Percentiles rank a stretch among this genome's conserved stretches.
phyloP scores from a whole-genome alignment of 2,329 filamentous ascomycete genomes.

The Acrocalymma vagum region DNA sequence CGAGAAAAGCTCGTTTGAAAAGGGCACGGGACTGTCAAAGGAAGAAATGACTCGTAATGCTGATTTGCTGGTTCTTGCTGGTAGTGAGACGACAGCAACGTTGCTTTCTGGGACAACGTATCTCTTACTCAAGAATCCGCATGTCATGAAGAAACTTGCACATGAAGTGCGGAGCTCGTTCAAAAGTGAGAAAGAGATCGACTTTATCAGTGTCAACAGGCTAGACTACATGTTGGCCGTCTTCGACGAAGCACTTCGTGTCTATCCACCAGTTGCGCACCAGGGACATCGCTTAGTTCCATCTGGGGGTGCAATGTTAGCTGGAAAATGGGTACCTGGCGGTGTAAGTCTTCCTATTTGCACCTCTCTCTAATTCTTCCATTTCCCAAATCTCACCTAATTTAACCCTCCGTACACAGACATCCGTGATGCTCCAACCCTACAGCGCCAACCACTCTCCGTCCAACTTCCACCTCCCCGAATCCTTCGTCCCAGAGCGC shows the following conservation, averaged over 20 bases:
- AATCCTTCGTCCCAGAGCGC: conserved; percentile 20
- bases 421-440: conserved; percentile 40
- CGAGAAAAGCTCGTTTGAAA: conserved; percentile 20
- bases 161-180: conserved; percentile 15
- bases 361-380: neutral
- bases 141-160: conserved; percentile 11
- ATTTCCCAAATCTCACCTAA: neutral
- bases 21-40: conserved; percentile 18
- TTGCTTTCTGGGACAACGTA: conserved; percentile 11
- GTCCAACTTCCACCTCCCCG: conserved; percentile 37
- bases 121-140: conserved; percentile 15
- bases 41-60: conserved; percentile 40
- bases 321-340: conserved; percentile 29
- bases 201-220: conserved; percentile 11
- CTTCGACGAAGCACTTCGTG: conserved; percentile 49
- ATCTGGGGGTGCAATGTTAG: conserved; percentile 28
- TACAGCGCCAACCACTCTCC: conserved; percentile 32
- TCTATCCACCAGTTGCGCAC: conserved; percentile 28
- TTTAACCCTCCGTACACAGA: conserved; percentile 14
- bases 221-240: conserved; percentile 41
- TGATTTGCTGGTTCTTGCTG: conserved; percentile 41
- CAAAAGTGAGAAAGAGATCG: conserved; percentile 19
- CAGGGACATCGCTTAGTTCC: conserved; percentile 31
- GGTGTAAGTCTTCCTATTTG: too few relatives aligned
- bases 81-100: conserved; percentile 40